Conservation (phyloP, 1,284 basidiomycete genomes). For the Rhizoctonia solani region DNA sequence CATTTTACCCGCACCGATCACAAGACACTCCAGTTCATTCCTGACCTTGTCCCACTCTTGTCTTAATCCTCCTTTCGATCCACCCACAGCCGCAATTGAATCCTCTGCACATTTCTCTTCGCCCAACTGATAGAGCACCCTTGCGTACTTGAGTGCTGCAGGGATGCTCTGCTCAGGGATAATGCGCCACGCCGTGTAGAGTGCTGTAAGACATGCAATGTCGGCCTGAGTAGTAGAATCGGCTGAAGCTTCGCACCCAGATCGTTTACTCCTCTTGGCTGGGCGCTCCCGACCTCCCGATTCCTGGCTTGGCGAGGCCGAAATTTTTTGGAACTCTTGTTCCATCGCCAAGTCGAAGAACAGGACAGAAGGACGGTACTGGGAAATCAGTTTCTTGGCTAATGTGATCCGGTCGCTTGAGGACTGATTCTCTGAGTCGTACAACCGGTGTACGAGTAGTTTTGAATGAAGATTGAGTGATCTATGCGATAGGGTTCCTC, state of each 20-base stretch:
- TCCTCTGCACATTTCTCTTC: neutral
- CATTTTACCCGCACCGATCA: too few species aligned
- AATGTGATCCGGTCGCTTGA: neutral
- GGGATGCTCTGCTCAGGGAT: constrained; percentile 19
- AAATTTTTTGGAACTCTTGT: neutral
- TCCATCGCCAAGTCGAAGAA: constrained; percentile 19
- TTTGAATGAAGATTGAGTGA: constrained; percentile 27
- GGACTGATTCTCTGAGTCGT: constrained; percentile 5
- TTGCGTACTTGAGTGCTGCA: constrained; percentile 12
- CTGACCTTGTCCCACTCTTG: constrained; percentile 19
- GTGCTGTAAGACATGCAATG: neutral
- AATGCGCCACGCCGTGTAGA: constrained; percentile 25
- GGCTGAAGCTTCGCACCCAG: neutral
- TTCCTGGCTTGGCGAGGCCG: neutral
- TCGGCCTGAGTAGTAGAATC: neutral
- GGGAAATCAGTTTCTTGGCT: constrained; percentile 1
- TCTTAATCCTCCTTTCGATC: constrained; percentile 17
- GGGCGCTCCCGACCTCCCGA: neutral
- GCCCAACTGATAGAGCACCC: neutral
- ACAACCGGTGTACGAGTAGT: constrained; percentile 22
- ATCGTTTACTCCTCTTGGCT: neutral
- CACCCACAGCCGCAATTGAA: constrained; percentile 1
- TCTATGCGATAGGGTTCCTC: constrained; percentile 52
- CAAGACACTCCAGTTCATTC: too few species aligned
- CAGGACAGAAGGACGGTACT: constrained; percentile 12